Base-by-base conservation (phyloP, 1,139 yeast species). In the Spathaspora jeffriesii region DNA sequence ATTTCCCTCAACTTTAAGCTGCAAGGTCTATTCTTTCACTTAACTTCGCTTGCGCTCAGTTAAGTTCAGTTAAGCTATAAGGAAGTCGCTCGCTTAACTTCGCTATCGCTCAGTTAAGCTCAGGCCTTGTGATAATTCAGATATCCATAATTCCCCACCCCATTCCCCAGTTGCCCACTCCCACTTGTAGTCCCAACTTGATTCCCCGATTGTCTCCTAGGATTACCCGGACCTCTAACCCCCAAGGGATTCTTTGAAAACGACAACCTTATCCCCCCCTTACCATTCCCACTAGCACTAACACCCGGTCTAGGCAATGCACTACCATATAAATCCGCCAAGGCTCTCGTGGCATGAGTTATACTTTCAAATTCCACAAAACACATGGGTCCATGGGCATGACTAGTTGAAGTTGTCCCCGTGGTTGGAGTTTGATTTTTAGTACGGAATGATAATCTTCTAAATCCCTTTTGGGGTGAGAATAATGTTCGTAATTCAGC, bases 281-380 rank as follows among this genome's bases (percentile, higher is more conserved):
- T 92, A 54, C 87, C 88, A 48, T 81, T 76, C 13, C 87, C 88
- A 15, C 77, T 77, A 45, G 13, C 28, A 25, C 11, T 25, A 3
- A 13, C 5, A 5, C 76, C 75, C 3, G 87, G 79, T 55, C 92
- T 71, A 21, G 91, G 91, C 57, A 87, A 73, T 9, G 88, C 84
- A 55, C 93, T 79, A 14, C 99, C 99, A 63, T 93, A 93, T 47
- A 93, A 72, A 66, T 91, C 97, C 32, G 96, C 96, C 53, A 93
- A 76, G 0, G 98, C 97, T 57, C 91, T 77, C 1, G 98, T 91
- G 3, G 99, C 99, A 65, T 82, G 89, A 1, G 88, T 85, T 44
- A 93, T 96, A 64, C 92, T 97, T 58, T 93, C 98, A 73, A 93
- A 93, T 70, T 93, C 99, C 48, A 93, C 99, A 77, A 93, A 93